Conservation (phyloP, 768 basidiomycete species). For the Glaciozyma martinii region DNA sequence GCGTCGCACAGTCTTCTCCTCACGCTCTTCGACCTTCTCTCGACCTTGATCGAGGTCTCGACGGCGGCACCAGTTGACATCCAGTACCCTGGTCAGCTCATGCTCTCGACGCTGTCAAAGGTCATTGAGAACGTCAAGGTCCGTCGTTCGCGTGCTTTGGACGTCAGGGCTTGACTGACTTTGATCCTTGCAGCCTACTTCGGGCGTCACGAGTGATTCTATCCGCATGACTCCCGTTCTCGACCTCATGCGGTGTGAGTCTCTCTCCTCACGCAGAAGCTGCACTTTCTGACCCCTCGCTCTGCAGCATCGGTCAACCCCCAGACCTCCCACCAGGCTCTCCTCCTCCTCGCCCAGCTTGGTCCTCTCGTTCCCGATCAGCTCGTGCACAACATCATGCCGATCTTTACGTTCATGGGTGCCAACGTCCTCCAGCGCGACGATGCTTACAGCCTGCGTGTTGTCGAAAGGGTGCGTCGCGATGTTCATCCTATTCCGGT, state of each 20-base stretch:
- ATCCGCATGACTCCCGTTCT: slow-evolving; percentile 30
- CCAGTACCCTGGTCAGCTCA: slow-evolving; percentile 28
- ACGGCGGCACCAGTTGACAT: slow-evolving; percentile 23
- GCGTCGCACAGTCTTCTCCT: slow-evolving; percentile 25
- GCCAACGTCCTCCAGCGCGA: slow-evolving; percentile 96
- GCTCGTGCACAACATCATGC: slow-evolving; percentile 90
- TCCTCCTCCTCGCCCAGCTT: slow-evolving; percentile 74
- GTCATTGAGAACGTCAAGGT: slow-evolving; percentile 20
- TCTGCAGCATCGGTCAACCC: slow-evolving; percentile 72
- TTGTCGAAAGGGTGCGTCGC: slow-evolving; percentile 71
- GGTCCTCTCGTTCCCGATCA: slow-evolving; percentile 79
- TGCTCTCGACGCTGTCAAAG: slow-evolving; percentile 21
- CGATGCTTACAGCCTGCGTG: slow-evolving; percentile 87
- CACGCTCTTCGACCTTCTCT: slow-evolving; percentile 27
- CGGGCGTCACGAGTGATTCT: slow-evolving; percentile 17
- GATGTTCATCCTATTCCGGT: neutral
- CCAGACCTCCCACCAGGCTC: slow-evolving; percentile 85
- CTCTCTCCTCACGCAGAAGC: slow-evolving; percentile 4
- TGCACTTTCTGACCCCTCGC: slow-evolving; percentile 33
- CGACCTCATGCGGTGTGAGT: slow-evolving; percentile 30
- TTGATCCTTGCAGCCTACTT: neutral
- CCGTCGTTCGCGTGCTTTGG: neutral
- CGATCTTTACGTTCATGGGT: slow-evolving; percentile 98
- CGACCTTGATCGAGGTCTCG: slow-evolving; percentile 28
- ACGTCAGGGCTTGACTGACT: neutral